Conservation (phyloP, 2,329 filamentous ascomycete genomes). For the Xylariales sp. region DNA sequence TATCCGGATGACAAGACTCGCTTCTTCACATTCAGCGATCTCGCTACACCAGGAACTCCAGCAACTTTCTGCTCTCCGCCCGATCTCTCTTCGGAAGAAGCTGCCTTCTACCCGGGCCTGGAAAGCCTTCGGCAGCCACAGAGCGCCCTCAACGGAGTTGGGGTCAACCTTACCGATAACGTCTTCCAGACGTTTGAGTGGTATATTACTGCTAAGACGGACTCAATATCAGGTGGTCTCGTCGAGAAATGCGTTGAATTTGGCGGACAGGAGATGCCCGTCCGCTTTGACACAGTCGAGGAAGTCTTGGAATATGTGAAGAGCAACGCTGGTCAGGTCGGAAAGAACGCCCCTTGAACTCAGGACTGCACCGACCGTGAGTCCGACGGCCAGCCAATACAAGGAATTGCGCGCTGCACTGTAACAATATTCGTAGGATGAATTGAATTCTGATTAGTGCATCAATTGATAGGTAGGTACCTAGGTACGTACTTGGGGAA, state of each 20-base stretch:
- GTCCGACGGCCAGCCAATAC: too few relatives aligned
- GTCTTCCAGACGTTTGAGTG: constrained; percentile 13
- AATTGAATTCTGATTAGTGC: too few relatives aligned
- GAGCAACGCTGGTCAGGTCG: constrained; percentile 15
- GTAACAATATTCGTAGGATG: too few relatives aligned
- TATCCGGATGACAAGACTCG: constrained; percentile 13
- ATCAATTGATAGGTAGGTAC: too few relatives aligned
- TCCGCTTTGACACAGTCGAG: constrained; percentile 7
- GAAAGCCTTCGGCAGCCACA: constrained; percentile 1
- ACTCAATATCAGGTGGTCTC: constrained; percentile 13
- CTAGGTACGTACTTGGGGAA: too few relatives aligned
- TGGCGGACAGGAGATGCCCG: constrained; percentile 13
- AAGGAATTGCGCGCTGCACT: too few relatives aligned
- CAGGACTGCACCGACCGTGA: too few relatives aligned
- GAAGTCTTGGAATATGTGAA: constrained; percentile 15
- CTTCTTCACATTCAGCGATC: constrained; percentile 15
- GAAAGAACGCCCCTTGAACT: neutral
- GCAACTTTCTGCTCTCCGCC: constrained; percentile 15
- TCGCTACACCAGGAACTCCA: constrained; percentile 12
- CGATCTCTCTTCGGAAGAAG: constrained; percentile 8
- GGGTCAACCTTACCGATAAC: constrained; percentile 13
- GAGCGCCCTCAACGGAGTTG: constrained; percentile 9
- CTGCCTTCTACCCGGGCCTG: constrained; percentile 2
- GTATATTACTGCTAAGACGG: constrained; percentile 10
- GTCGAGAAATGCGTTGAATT: constrained; percentile 12